phyloP scores from a whole-genome alignment of 148 eudicot genomes.

The Nepenthes gracilis region DNA sequence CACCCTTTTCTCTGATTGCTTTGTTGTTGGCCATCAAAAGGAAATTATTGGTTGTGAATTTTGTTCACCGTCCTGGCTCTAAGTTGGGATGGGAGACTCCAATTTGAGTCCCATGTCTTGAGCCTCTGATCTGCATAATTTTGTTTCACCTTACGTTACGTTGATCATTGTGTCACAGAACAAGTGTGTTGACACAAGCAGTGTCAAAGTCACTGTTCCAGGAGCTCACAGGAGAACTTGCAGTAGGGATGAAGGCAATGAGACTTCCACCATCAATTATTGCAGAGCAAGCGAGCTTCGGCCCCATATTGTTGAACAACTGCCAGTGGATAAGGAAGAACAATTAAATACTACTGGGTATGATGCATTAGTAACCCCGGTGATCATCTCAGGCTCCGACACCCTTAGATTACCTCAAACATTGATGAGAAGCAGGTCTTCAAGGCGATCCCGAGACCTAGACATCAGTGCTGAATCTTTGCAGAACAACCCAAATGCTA shows the following conservation, averaged over 20 bases:
- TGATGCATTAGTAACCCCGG: constrained; percentile 31
- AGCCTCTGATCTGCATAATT: not conserved
- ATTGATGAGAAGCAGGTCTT: constrained; percentile 57
- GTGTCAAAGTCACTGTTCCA: constrained; percentile 17
- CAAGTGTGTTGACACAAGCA: constrained; percentile 24
- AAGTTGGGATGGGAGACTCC: too few species aligned
- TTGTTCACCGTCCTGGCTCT: too few species aligned
- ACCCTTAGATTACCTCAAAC: constrained; percentile 39
- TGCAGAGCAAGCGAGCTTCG: constrained; percentile 27
- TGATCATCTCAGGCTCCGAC: constrained; percentile 32
- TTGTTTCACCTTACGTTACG: not conserved
- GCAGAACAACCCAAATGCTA: constrained; percentile 28
- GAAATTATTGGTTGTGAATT: too few species aligned
- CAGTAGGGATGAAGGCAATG: constrained; percentile 25
- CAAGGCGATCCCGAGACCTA: constrained; percentile 75
- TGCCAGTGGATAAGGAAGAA: constrained; percentile 13
- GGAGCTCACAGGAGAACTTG: constrained; percentile 28
- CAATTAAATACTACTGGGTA: constrained; percentile 13
- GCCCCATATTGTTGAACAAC: constrained; percentile 10
- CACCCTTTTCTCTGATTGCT: too few species aligned
- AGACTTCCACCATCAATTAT: constrained; percentile 16
- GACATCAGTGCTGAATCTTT: constrained; percentile 59
- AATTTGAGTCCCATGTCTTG: too few species aligned
- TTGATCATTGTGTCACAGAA: constrained; percentile 16
- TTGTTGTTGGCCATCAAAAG: too few species aligned